Evolutionary conservation across 1,139 yeast genomes (phyloP).

Genomic region (Debaryomyces fabryi): DNA sequence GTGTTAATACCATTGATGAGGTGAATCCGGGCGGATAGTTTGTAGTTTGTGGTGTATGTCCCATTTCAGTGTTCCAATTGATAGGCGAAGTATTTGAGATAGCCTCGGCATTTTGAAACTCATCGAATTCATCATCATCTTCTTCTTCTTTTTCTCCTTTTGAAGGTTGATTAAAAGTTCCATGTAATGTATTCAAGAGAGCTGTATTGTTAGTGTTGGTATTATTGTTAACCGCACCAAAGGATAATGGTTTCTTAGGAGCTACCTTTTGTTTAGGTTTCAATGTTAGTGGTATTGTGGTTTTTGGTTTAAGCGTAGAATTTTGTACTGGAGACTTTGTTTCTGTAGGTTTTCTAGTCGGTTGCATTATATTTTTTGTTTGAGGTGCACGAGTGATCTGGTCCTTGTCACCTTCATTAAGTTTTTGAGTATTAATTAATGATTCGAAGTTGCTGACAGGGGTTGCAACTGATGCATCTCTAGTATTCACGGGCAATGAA

Average conservation of each 20-base stretch:
- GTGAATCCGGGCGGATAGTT: conserved; percentile 37
- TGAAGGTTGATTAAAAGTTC: conserved; percentile 18
- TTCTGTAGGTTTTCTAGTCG: conserved; percentile 11
- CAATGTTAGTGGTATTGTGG: conserved; percentile 14
- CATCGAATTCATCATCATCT: conserved; percentile 36
- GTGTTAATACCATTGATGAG: conserved; percentile 23
- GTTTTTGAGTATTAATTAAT: conserved; percentile 36
- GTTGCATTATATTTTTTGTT: conserved; percentile 19
- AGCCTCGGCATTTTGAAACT: conserved; percentile 30
- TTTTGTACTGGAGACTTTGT: not conserved
- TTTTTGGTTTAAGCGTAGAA: conserved; percentile 2
- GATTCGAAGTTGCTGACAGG: conserved; percentile 28
- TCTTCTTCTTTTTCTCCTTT: conserved; percentile 26
- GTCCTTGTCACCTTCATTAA: conserved; percentile 33
- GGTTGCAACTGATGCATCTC: not conserved
- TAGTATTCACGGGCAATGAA: conserved; percentile 24
- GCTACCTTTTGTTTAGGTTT: conserved; percentile 12
- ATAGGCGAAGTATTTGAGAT: conserved; percentile 12
- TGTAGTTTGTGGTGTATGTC: conserved; percentile 2
- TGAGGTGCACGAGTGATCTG: conserved; percentile 28
- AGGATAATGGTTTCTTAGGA: conserved; percentile 18
- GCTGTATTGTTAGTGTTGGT: conserved; percentile 18
- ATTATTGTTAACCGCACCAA: conserved; percentile 27
- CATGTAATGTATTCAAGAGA: conserved; percentile 26
- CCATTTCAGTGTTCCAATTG: conserved; percentile 25